Evolutionary conservation across 148 eudicot species (phyloP), one percentile per base, ranked within the genome.

Genomic region (Diospyros kaki): DNA sequence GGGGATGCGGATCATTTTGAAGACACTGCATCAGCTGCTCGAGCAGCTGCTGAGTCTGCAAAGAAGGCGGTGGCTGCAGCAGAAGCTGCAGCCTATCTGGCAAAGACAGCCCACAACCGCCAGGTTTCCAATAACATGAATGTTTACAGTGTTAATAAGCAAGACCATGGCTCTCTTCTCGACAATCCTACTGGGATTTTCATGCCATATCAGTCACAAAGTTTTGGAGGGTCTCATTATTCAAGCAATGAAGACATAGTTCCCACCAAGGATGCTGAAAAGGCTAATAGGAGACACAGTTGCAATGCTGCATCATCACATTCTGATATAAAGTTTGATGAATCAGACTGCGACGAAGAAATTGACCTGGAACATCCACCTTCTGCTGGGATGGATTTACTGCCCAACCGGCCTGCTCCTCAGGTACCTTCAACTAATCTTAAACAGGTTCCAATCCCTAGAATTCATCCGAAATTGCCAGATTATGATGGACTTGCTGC

Each of bases 401-500:
- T 85, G 39, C 89, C 89, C 2, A 45, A 71, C 54, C 83, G 81
- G 6, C 77, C 75, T 63, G 83, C 91, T 39, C 87, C 85, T 40
- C 78, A 59, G 46, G 66, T 40, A 61, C 77, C 82, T 58, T 8
- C 70, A 28, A 28, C 68, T 48, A 68, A 84, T 58, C 71, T 28
- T 52, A 76, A 80, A 41, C 69, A 69, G n/a, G 75, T 64, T 60
- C 77, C 71, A 28, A 73, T 62, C 41, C 79, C 82, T 18, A 83
- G 87, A 50, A 84, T 87, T 74, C 97, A 89, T 82, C 97, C 96
- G 43, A 92, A 95, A 58, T 77, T 95, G 82, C 98, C 98, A 28
- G 98, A 95, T 77, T 92, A 89, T 66, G 97, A 95, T 74, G 71
- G 78, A n/a, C 84, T 95, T 67, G 76, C 94, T 75, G 94, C 98